Evolutionary conservation across 305 asterid species (phyloP), one percentile per base, ranked within the genome.

Genomic region (Fraxinus platypoda): DNA sequence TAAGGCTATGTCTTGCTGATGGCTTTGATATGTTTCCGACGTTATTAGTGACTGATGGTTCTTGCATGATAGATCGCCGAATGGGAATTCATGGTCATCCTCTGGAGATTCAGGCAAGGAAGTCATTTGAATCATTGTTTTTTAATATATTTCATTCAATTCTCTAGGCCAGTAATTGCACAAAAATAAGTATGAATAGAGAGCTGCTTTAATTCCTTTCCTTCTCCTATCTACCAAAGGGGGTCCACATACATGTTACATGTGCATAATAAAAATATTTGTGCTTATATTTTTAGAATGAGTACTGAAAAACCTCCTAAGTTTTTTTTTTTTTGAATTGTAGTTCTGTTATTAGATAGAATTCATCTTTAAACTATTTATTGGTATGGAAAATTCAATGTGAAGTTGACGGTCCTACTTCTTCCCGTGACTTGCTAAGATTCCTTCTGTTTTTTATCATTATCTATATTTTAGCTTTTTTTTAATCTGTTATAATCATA

Each of bases 61-160:
- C 97, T 76, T 92, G 97, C 91, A 91, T 92, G 97, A 92, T 92
- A 54, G 97, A 92, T 86, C 93, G 94, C 8, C 97, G 97, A 15
- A 92, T 92, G 97, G 97, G 97, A 37, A 92, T 92, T 83, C 94
- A 92, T 76, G 97, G 95, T 41, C 93, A 92, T 70, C 97, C 97
- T 21, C 74, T 92, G 84, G 97, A 92, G 91, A 92, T 92, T 85
- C 97, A 92, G 92, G 97, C 84, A 86, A 81, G 86, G 74, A 31
- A 31, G 70, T 80, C 78, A 17, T 52, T 19, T 31, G 34, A 70
- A 31, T 70, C 25, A 54, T 72, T 79, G 28, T 25, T 19, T 23
- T 21, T 12, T 23, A 49, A 74, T 35, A 38, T 75, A 3, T 41
- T 23, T 37, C 30, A 33, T 26, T 66, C 8, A 12, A 66, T 66